Percentiles rank a stretch among this genome's conserved stretches.
These are phyloP conservation scores for Hirsutella thompsonii DNA, from an alignment of 2,329 filamentous ascomycete species.

Conservation along the genomic window DNA sequence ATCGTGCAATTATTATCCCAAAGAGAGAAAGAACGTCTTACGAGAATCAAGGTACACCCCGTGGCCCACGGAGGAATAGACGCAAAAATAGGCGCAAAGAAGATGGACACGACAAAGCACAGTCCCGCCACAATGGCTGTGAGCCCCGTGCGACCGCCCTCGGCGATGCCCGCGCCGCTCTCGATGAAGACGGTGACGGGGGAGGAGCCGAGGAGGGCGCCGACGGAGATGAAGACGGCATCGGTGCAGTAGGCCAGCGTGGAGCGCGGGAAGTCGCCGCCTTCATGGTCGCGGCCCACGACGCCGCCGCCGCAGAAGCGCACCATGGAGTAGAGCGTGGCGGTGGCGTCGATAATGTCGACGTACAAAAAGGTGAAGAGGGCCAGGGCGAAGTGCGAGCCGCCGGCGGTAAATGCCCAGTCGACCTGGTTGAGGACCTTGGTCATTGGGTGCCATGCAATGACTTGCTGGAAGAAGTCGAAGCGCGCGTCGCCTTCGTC, in stretches of 20 bases:
- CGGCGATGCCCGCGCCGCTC: conserved; percentile 62
- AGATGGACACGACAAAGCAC: conserved; percentile 59
- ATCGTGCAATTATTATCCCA: too few species aligned
- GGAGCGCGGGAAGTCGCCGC: conserved; percentile 76
- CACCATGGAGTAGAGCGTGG: conserved; percentile 71
- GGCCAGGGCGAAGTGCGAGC: conserved; percentile 53
- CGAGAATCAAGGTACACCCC: conserved; percentile 58
- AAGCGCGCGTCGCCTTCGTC: conserved; percentile 50
- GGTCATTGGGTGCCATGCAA: conserved; percentile 58
- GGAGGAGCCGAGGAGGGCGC: conserved; percentile 54
- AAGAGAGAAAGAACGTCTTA: conserved; percentile 15
- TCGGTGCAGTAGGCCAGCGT: conserved; percentile 68
- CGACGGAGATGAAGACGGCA: conserved; percentile 58
- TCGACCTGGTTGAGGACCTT: conserved; percentile 50
- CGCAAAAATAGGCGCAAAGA: conserved; percentile 66
- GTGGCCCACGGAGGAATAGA: conserved; percentile 71
- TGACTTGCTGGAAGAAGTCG: conserved; percentile 60
- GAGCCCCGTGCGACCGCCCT: conserved; percentile 60
- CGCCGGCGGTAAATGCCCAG: conserved; percentile 45
- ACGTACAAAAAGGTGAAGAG: conserved; percentile 71
- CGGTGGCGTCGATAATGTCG: conserved; percentile 67
- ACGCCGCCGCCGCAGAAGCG: conserved; percentile 52
- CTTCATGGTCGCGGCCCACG: conserved; percentile 43
- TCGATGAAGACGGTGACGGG: conserved; percentile 67
- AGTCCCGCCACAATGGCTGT: conserved; percentile 57